Evolutionary conservation across 257 asterid genomes (phyloP).

Genomic region (Penstemon barbatus): DNA sequence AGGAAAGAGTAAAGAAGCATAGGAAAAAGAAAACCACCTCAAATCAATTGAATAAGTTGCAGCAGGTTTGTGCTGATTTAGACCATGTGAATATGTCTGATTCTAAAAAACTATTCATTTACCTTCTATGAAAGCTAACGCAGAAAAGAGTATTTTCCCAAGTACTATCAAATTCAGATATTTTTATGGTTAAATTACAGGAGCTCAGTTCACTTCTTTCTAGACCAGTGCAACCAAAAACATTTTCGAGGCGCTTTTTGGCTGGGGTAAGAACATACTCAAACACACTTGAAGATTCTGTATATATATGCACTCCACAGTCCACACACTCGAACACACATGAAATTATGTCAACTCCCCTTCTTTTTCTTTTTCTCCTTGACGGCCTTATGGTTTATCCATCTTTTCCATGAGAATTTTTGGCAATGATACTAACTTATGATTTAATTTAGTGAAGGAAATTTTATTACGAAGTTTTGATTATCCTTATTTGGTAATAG

Average conservation of each 20-base stretch:
- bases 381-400: background rate
- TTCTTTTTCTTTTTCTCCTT: background rate
- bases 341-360: background rate
- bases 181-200: conserved; percentile 47
- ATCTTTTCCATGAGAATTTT: conserved; percentile 7
- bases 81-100: conserved; percentile 1
- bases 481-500: conserved; percentile 1
- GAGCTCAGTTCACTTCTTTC: conserved; percentile 72
- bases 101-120: background rate
- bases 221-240: conserved; percentile 77
- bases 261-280: conserved; percentile 71
- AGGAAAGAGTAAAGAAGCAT: conserved; percentile 68
- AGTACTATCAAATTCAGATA: conserved; percentile 7
- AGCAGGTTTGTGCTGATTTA: conserved; percentile 53
- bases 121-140: conserved; percentile 1
- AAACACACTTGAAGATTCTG: background rate
- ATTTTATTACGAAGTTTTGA: background rate
- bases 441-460: background rate
- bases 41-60: conserved; percentile 66
- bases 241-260: conserved; percentile 77
- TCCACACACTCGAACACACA: conserved; percentile 15
- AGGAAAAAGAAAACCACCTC: conserved; percentile 66
- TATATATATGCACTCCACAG: conserved; percentile 7
- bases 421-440: background rate
- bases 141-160: background rate